These are phyloP conservation scores for Fusarium sp. DNA, from an alignment of 2,329 filamentous ascomycete genomes.

Conservation along the genomic window DNA sequence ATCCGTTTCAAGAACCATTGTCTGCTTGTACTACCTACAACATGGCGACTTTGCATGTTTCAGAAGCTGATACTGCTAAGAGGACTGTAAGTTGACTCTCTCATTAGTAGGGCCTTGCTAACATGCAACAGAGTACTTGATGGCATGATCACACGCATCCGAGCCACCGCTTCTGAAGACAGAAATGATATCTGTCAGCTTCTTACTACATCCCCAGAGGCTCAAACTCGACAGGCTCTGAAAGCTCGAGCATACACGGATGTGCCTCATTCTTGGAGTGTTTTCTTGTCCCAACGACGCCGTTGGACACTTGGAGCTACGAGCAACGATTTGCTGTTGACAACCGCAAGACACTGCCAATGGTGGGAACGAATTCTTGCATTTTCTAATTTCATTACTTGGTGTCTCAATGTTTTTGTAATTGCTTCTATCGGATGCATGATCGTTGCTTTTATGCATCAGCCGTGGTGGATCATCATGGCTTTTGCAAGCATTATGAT, in stretches of 20 bases:
- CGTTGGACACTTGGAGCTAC: constrained; percentile 43
- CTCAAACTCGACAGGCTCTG: constrained; percentile 52
- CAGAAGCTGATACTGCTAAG: not conserved
- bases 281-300: constrained; percentile 49
- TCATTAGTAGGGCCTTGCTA: not conserved
- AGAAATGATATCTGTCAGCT: constrained; percentile 41
- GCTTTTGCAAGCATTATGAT: constrained; percentile 42
- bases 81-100: not conserved
- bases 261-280: constrained; percentile 51
- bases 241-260: constrained; percentile 53
- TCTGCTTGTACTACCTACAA: not conserved
- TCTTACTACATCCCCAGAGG: constrained; percentile 46
- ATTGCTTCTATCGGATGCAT: constrained; percentile 42
- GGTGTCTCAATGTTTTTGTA: constrained; percentile 41
- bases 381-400: constrained; percentile 38
- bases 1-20: not conserved
- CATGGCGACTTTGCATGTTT: not conserved
- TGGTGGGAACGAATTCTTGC: constrained; percentile 41
- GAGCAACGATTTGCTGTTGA: constrained; percentile 38
- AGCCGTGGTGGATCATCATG: constrained; percentile 41
- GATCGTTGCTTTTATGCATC: constrained; percentile 42
- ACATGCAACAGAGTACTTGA: constrained; percentile 15
- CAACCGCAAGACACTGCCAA: constrained; percentile 31
- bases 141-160: constrained; percentile 38
- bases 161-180: constrained; percentile 40